phyloP scores from a whole-genome alignment of 2,329 filamentous ascomycete species.

The Talaromyces pinophilus region DNA sequence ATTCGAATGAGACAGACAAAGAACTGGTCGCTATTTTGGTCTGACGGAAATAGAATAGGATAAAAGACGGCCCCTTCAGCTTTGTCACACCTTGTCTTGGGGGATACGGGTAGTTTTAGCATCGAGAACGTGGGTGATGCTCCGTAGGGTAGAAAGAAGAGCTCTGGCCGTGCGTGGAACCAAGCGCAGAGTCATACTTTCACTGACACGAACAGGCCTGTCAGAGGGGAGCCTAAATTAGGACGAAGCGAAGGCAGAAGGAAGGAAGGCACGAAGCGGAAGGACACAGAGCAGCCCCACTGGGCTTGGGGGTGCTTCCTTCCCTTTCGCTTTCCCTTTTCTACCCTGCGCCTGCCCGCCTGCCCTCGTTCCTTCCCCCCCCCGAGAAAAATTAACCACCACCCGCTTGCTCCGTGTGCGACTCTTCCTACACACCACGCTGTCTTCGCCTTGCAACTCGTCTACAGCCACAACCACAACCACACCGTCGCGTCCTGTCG shows the following conservation, averaged over 20 bases:
- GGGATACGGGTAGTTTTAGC: background rate
- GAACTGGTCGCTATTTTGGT: background rate
- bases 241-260: background rate
- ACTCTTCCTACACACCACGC: slow-evolving; percentile 8
- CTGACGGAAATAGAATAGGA: background rate
- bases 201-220: background rate
- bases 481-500: slow-evolving; percentile 21
- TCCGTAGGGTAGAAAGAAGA: background rate
- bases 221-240: background rate
- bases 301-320: slow-evolving; percentile 14
- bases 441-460: background rate
- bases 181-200: background rate
- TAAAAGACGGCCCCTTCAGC: background rate
- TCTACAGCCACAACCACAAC: slow-evolving; percentile 15
- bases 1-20: background rate
- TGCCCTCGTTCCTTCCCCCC: slow-evolving; percentile 16
- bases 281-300: slow-evolving; percentile 12
- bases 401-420: background rate
- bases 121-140: background rate
- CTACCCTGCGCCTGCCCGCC: slow-evolving; percentile 2
- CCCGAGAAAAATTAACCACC: slow-evolving; percentile 12
- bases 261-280: too few species aligned
- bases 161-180: slow-evolving; percentile 1
- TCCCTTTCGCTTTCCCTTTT: slow-evolving; percentile 9
- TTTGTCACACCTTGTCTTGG: background rate